phyloP scores from a whole-genome alignment of 148 eudicot genomes.

The Talinum fruticosum region DNA sequence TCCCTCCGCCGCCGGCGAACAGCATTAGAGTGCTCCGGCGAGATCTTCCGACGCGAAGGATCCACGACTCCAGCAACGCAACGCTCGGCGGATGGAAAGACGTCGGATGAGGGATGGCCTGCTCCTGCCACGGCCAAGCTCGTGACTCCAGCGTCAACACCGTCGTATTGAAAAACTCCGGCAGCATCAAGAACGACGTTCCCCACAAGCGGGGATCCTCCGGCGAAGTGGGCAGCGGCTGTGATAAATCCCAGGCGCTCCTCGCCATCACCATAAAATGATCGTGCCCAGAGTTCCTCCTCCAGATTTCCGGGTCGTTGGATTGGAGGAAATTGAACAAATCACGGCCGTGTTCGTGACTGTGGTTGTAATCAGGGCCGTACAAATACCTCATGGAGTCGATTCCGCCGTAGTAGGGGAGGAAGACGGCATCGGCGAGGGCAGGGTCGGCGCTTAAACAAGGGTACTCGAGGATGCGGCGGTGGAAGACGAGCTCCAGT shows the following conservation, averaged over 20 bases:
- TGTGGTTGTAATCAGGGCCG: slow-evolving; percentile 53
- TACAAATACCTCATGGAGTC: slow-evolving; percentile 55
- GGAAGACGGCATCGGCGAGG: slow-evolving; percentile 52
- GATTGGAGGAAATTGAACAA: slow-evolving; percentile 34
- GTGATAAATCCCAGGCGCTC: slow-evolving; percentile 69
- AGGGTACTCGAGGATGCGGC: slow-evolving; percentile 83
- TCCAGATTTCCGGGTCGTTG: slow-evolving; percentile 50
- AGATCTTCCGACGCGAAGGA: slow-evolving; percentile 45
- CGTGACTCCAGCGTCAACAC: slow-evolving; percentile 60
- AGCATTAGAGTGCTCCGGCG: slow-evolving; percentile 33
- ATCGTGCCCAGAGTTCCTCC: slow-evolving; percentile 44
- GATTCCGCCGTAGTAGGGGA: slow-evolving; percentile 69
- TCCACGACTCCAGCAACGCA: slow-evolving; percentile 63
- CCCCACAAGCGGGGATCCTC: slow-evolving; percentile 71
- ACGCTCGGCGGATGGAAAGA: slow-evolving; percentile 82
- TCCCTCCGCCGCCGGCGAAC: slow-evolving; percentile 92
- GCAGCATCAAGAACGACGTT: slow-evolving; percentile 64
- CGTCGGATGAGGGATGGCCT: slow-evolving; percentile 72
- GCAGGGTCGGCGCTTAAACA: slow-evolving; percentile 52
- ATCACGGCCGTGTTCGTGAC: slow-evolving; percentile 54
- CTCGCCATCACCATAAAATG: slow-evolving; percentile 74
- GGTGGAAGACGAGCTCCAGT: slow-evolving; percentile 82
- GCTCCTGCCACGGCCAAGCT: slow-evolving; percentile 73
- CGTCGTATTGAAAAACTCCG: slow-evolving; percentile 64
- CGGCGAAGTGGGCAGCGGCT: slow-evolving; percentile 18